Conservation (phyloP, 768 basidiomycete genomes). For the Boletus barrowsii region DNA sequence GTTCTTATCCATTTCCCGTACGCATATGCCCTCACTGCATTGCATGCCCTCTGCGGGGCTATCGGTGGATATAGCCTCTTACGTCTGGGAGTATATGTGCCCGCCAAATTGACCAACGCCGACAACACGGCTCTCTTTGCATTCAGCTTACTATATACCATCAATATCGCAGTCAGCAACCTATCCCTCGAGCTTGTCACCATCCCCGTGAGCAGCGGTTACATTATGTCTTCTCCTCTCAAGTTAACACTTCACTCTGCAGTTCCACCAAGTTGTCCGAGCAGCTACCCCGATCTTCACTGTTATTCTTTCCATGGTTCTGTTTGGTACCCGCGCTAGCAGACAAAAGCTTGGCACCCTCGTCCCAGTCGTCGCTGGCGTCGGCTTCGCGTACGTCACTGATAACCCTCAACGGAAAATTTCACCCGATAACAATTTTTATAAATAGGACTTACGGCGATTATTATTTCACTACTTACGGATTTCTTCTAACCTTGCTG, state of each 20-base stretch:
- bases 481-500: conserved; percentile 82
- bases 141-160: conserved; percentile 88
- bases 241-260: background rate
- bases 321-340: conserved; percentile 63
- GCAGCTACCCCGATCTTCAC: conserved; percentile 93
- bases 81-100: conserved; percentile 53
- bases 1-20: conserved; percentile 92
- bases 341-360: conserved; percentile 66
- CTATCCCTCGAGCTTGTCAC: conserved; percentile 85
- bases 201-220: conserved; percentile 62
- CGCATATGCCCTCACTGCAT: conserved; percentile 90
- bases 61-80: conserved; percentile 73
- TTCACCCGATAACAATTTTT: background rate
- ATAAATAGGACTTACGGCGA: conserved; percentile 82
- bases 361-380: conserved; percentile 83
- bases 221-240: background rate
- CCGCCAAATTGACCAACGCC: conserved; percentile 46
- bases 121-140: conserved; percentile 64
- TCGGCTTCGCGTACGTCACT: conserved; percentile 73
- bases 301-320: conserved; percentile 66
- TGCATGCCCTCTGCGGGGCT: conserved; percentile 85
- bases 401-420: background rate
- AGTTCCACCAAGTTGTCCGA: conserved; percentile 98
- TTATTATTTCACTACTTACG: conserved; percentile 85
- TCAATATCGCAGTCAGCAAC: conserved; percentile 96